Evolutionary conservation across 1,284 basidiomycete genomes (phyloP).

Genomic region (Apiotrichum gracile): DNA sequence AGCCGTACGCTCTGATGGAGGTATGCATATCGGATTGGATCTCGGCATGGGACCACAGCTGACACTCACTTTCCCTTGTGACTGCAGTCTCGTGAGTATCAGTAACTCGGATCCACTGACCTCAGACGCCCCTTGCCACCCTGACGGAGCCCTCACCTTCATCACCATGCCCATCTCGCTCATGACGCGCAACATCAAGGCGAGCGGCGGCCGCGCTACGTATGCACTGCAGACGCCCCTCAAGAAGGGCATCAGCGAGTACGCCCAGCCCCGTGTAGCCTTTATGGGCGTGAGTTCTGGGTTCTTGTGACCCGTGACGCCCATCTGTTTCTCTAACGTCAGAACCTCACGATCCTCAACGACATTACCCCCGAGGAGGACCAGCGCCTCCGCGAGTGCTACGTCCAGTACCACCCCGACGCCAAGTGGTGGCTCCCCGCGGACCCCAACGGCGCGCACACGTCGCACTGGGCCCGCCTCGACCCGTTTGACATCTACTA

Average conservation of each 20-base stretch:
- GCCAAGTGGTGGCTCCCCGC: conserved; percentile 41
- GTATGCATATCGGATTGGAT: conserved; percentile 50
- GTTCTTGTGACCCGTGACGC: not conserved
- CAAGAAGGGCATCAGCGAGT: conserved; percentile 43
- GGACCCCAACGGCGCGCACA: conserved; percentile 29
- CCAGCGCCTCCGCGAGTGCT: conserved; percentile 28
- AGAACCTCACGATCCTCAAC: conserved; percentile 39
- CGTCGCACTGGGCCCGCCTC: conserved; percentile 39
- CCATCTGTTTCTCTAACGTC: not conserved
- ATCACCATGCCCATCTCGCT: conserved; percentile 61
- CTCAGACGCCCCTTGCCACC: conserved; percentile 52
- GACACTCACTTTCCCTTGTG: not conserved
- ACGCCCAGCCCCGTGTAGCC: conserved; percentile 51
- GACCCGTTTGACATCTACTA: conserved; percentile 53
- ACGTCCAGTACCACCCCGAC: conserved; percentile 40
- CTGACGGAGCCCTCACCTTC: conserved; percentile 58
- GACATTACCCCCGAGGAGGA: conserved; percentile 21
- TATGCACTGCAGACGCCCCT: conserved; percentile 52
- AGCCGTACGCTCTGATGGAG: conserved; percentile 60
- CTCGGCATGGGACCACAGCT: not conserved
- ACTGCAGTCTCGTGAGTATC: conserved; percentile 16
- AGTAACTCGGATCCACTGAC: not conserved
- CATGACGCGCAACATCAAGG: conserved; percentile 56
- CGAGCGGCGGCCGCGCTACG: conserved; percentile 51
- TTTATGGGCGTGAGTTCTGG: conserved; percentile 52